Conservation (phyloP, 2,329 filamentous ascomycete species). For the Dactylonectria estremocensis region DNA sequence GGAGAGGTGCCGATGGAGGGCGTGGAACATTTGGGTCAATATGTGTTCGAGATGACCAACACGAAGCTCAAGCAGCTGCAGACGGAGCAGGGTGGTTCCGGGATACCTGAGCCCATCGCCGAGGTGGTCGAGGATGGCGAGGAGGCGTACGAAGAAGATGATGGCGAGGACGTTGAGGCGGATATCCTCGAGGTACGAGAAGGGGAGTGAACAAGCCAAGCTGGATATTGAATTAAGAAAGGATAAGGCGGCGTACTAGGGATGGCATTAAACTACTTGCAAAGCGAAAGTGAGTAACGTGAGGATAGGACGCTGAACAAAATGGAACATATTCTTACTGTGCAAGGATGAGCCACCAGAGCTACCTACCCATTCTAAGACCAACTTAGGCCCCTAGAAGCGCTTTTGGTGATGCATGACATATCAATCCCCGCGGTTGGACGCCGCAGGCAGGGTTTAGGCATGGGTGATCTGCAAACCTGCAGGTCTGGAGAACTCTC, state of each 20-base stretch:
- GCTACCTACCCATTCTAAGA: not conserved
- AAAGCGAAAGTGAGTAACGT: slow-evolving; percentile 13
- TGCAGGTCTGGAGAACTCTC: slow-evolving; percentile 15
- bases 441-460: slow-evolving; percentile 17
- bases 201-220: slow-evolving; percentile 44
- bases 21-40: slow-evolving; percentile 95
- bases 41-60: slow-evolving; percentile 96
- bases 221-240: slow-evolving; percentile 19
- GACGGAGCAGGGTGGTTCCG: slow-evolving; percentile 50
- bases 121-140: slow-evolving; percentile 52
- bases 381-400: too few species aligned
- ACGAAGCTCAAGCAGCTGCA: slow-evolving; percentile 68
- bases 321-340: slow-evolving; percentile 6
- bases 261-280: slow-evolving; percentile 9
- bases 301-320: slow-evolving; percentile 18
- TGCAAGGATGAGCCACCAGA: not conserved
- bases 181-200: slow-evolving; percentile 56
- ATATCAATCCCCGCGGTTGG: slow-evolving; percentile 14
- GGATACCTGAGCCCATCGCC: slow-evolving; percentile 39
- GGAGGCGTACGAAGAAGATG: slow-evolving; percentile 51
- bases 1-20: slow-evolving; percentile 84
- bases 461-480: slow-evolving; percentile 30
- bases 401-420: slow-evolving; percentile 16
- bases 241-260: slow-evolving; percentile 18
- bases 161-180: slow-evolving; percentile 51